phyloP scores from a whole-genome alignment of 106 monocot genomes.

The Hemerocallis citrina region DNA sequence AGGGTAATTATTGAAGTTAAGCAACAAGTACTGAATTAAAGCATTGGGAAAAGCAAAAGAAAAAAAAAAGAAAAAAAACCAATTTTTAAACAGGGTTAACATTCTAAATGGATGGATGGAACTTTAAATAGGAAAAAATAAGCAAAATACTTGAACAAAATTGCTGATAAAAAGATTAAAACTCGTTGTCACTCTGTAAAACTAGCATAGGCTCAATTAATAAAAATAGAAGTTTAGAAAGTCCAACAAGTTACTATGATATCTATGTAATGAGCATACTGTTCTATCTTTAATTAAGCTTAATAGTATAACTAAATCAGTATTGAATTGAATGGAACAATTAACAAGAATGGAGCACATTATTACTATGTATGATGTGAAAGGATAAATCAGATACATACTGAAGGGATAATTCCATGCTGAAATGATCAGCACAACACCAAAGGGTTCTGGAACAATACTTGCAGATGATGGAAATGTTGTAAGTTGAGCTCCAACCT shows the following conservation, averaged over 20 bases:
- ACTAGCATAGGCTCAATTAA: background rate
- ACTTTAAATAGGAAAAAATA: background rate
- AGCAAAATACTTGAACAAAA: background rate
- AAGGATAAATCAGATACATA: conserved; percentile 24
- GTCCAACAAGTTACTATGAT: too few relatives aligned
- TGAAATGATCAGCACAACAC: conserved; percentile 83
- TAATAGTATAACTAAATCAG: too few relatives aligned
- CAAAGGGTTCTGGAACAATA: conserved; percentile 80
- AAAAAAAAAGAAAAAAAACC: too few relatives aligned
- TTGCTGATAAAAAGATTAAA: background rate
- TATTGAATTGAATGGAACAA: too few relatives aligned
- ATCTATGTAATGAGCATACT: too few relatives aligned
- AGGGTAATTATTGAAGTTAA: background rate
- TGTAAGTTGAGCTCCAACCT: conserved; percentile 48
- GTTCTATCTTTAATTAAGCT: too few relatives aligned
- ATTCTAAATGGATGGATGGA: background rate
- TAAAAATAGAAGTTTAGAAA: too few relatives aligned
- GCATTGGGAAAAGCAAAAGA: background rate
- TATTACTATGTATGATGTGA: too few relatives aligned
- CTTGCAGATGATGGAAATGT: conserved; percentile 78
- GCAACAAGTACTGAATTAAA: background rate
- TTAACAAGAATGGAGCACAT: background rate
- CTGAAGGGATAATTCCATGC: conserved; percentile 95
- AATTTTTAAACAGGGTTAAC: too few relatives aligned
- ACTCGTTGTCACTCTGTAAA: background rate